These are phyloP conservation scores for Raphanus sativus DNA, from an alignment of 345 rosid genomes.

Conservation along the genomic window DNA sequence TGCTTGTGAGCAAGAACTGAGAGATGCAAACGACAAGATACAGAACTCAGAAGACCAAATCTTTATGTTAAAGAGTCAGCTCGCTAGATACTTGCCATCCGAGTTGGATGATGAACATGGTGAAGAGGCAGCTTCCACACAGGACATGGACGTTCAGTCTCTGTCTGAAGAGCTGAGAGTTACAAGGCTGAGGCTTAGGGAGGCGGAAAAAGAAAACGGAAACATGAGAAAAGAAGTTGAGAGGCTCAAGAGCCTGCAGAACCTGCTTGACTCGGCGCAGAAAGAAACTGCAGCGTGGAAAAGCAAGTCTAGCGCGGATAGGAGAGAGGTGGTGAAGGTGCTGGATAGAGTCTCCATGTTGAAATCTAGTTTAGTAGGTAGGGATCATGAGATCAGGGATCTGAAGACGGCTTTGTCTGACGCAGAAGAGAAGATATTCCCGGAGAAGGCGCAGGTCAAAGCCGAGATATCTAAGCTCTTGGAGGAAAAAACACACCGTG, in stretches of 20 bases:
- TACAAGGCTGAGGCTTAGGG: constrained; percentile 55
- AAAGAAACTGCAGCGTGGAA: constrained; percentile 60
- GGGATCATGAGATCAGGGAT: constrained; percentile 70
- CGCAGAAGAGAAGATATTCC: constrained; percentile 69
- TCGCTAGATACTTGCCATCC: constrained; percentile 42
- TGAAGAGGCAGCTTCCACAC: constrained; percentile 37
- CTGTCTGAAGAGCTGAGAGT: constrained; percentile 58
- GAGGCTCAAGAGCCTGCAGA: constrained; percentile 41
- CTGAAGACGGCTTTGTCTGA: constrained; percentile 59
- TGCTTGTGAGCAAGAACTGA: constrained; percentile 54
- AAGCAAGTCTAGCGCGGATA: constrained; percentile 59
- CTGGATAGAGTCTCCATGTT: constrained; percentile 55
- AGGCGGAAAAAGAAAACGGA: constrained; percentile 55
- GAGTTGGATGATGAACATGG: constrained; percentile 37
- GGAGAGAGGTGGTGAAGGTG: constrained; percentile 55
- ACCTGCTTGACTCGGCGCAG: constrained; percentile 51
- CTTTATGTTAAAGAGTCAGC: constrained; percentile 50
- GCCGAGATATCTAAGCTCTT: constrained; percentile 60
- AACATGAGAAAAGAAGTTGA: constrained; percentile 56
- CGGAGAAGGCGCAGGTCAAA: constrained; percentile 65
- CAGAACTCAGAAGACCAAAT: constrained; percentile 56
- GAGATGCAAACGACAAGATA: constrained; percentile 50
- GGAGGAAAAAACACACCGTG: constrained; percentile 44
- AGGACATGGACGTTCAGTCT: constrained; percentile 36
- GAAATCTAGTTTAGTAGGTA: constrained; percentile 65